Base-by-base conservation (phyloP, 164 flowering plant species). In the Dillenia suffruticosa region DNA sequence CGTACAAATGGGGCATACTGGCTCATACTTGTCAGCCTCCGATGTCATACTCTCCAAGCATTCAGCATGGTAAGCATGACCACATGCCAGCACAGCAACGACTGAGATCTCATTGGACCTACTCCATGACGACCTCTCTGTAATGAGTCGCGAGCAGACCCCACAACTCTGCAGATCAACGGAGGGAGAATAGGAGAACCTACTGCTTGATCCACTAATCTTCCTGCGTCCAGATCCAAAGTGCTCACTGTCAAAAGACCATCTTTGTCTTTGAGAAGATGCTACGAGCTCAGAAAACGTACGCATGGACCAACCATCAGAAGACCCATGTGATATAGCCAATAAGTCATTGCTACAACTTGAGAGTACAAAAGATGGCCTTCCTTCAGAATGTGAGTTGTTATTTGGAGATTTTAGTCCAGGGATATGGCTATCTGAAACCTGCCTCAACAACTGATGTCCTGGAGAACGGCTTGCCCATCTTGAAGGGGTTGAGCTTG, bases 1-100 rank as follows among this genome's bases (percentile, higher is more conserved):
- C 0, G 68, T 70, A 69, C 98, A 92, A 10, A 84, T 71, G 0
- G 97, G 97, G 76, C 98, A 92, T 17, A 78, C 63, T 9, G 97
- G 97, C 64, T 92, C 98, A 44, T 76, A 90, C 63, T 63, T 81
- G 24, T 78, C 81, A 16, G 76, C 70, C 56, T 88, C 96, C 0
- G 75, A 59, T 6, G 98, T 88, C 74, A 83, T 75, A 26, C 62
- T 70, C 72, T 92, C 98, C 74, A 92, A 69, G 73, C 98, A 92
- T 13, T 88, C 96, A 3, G 96, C 89, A 61, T 92, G 98, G 72
- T 77, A 92, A 9, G 76, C 88, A 70, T 92, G 98, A n/a, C 96
- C 98, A 62, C 98, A 92, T 6, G 81, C 77, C 70, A 92, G 71
- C 56, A 92, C 92, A 59, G 92, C 79, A 72, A 77, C 84, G 49